phyloP scores from a whole-genome alignment of 768 basidiomycete species.

The Russula ochroleuca region DNA sequence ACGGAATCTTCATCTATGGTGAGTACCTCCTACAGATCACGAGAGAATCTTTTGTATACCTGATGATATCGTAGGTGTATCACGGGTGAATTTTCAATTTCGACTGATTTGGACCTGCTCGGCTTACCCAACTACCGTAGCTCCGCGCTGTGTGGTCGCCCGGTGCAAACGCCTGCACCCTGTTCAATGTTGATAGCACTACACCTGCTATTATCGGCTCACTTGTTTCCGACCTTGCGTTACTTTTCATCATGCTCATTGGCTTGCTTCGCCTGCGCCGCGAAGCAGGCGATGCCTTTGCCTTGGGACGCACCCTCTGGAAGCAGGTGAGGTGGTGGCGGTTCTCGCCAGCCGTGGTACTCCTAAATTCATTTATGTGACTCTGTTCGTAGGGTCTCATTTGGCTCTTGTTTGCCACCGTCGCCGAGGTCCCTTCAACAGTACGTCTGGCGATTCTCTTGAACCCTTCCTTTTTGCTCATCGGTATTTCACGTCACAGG shows the following conservation, averaged over 20 bases:
- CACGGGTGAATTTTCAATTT: background rate
- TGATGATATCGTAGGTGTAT: background rate
- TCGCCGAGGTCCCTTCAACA: background rate
- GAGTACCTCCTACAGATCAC: background rate
- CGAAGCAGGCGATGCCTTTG: too few species aligned
- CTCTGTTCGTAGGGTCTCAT: conserved; percentile 3
- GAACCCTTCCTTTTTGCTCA: background rate
- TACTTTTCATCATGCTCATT: background rate
- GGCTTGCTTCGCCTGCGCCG: background rate
- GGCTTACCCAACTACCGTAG: background rate
- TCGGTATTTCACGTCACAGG: background rate
- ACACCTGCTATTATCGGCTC: background rate
- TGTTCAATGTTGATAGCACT: background rate
- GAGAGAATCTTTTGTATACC: background rate
- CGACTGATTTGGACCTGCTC: background rate
- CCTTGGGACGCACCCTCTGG: background rate
- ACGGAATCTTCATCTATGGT: background rate
- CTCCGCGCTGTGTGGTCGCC: background rate
- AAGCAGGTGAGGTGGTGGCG: background rate
- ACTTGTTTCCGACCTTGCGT: background rate
- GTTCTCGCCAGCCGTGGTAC: background rate
- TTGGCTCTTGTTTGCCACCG: conserved; percentile 3
- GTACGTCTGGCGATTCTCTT: background rate
- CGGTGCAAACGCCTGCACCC: background rate
- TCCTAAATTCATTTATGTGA: background rate